Percentiles rank a stretch among this genome's conserved stretches.
Conservation (phyloP, 257 asterid species). For the Solanum chilense region DNA sequence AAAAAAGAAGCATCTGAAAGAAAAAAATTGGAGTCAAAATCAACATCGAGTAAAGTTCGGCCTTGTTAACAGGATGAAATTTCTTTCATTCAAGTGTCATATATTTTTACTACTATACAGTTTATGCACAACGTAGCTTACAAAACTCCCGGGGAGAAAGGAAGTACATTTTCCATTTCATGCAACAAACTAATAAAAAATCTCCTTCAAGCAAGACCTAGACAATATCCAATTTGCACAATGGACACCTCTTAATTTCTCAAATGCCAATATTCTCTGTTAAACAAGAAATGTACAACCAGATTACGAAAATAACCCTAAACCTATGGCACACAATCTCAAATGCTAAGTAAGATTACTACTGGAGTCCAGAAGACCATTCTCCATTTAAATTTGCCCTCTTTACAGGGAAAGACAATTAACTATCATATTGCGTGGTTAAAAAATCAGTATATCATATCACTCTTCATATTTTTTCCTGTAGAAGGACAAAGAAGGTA, state of each 20-base stretch:
- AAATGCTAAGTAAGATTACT: neutral
- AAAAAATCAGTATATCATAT: neutral
- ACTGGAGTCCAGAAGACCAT: neutral
- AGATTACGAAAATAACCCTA: neutral
- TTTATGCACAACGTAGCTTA: neutral
- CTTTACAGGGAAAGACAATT: neutral
- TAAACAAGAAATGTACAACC: neutral
- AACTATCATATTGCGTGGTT: neutral
- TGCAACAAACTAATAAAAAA: neutral
- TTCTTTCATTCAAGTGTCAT: neutral
- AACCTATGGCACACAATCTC: neutral
- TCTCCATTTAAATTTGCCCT: neutral
- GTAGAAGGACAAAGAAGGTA: neutral
- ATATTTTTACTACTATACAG: neutral
- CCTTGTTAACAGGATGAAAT: neutral
- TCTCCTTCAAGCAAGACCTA: neutral
- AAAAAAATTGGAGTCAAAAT: neutral
- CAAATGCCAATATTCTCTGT: neutral
- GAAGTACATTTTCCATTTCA: neutral
- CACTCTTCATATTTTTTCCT: neutral
- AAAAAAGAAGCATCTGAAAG: conserved; percentile 81
- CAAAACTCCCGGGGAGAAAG: neutral
- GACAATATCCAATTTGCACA: neutral
- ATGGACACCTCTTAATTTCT: neutral
- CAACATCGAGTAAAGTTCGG: neutral